Base-by-base conservation (phyloP, 2,329 filamentous ascomycete genomes). In the Monilinia laxa region DNA sequence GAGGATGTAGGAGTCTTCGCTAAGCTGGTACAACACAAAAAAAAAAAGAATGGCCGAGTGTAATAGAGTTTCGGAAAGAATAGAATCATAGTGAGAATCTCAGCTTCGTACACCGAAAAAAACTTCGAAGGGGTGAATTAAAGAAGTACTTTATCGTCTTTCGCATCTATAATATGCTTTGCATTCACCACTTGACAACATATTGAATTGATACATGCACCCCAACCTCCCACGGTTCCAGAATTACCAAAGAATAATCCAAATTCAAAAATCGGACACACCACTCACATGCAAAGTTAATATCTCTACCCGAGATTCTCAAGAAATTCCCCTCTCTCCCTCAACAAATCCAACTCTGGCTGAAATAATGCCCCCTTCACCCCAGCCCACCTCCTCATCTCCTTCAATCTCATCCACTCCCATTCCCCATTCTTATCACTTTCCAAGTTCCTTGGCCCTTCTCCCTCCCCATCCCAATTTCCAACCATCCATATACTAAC, bases 401-500 rank as follows among this genome's bases (percentile, higher is more conserved):
- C n/a, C 5, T 56, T 10, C 12, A 42, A 23, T 23, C 23, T n/a
- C 4, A 57, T 38, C 55, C 55, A 45, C 14, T 45, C 38, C 38
- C 55, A 57, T 11, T 6, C 55, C 11, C 23, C 23, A 45, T 57
- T 57, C 23, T 57, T 42, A 2, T 57, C 55, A 1, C 38, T 25
- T 16, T 57, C 55, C 14, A 57, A 3, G 25, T 90, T 88, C 80
- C 82, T 65, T 0, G 89, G 84, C 70, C 84, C 76, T 35, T 81
- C 81, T 0, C 73, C 70, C 20, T 81, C 78, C 35, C 85, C 81
- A 0, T 78, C 73, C 71, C 85, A 78, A 55, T 77, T 77, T 53
- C 84, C 86, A 6, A 80, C 78, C 69, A 92, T 84, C 71, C 91
- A 93, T 3, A 92, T 76, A 0, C 91, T 93, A 62, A 92, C 81